A percentile compares a stretch with the other conserved stretches of the same genome.
Conservation (phyloP, 2,329 filamentous ascomycete genomes). For the Talaromyces sp. region DNA sequence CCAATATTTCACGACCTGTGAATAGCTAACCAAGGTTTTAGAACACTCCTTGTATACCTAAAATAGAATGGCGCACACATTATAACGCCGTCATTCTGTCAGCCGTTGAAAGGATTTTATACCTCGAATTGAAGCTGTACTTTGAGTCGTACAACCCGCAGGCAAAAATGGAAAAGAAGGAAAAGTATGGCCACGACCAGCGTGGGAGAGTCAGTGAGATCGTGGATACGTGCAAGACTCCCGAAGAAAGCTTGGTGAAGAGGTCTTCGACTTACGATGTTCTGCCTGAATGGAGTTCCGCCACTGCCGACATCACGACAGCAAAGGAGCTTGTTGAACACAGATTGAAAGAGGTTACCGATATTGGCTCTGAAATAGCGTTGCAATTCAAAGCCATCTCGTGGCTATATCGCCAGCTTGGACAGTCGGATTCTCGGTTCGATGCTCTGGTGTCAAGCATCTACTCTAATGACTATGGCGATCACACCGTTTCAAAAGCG, state of each 20-base stretch:
- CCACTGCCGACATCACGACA: constrained; percentile 23
- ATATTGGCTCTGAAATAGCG: constrained; percentile 17
- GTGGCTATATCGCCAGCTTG: constrained; percentile 24
- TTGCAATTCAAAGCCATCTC: constrained; percentile 22
- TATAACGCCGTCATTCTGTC: constrained; percentile 41
- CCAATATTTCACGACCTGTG: neutral
- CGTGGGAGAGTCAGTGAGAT: constrained; percentile 40
- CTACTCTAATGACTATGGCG: constrained; percentile 24
- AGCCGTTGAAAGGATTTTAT: constrained; percentile 47
- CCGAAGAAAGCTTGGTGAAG: constrained; percentile 52
- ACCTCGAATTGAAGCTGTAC: constrained; percentile 52
- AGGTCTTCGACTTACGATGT: constrained; percentile 34
- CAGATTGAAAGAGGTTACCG: constrained; percentile 19
- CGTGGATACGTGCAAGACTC: constrained; percentile 39
- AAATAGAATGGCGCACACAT: constrained; percentile 42
- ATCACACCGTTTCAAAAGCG: constrained; percentile 19
- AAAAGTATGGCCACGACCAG: constrained; percentile 22
- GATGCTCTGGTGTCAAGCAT: constrained; percentile 23
- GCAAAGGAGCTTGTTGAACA: constrained; percentile 25
- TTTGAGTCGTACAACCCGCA: constrained; percentile 48
- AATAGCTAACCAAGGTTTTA: constrained; percentile 11
- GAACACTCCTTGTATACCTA: constrained; percentile 40
- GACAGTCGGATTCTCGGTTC: constrained; percentile 19
- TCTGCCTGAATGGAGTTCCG: constrained; percentile 20
- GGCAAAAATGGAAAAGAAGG: constrained; percentile 19